Conservation (phyloP, 1,139 yeast species). For the Eremothecium cymbalariae region DNA sequence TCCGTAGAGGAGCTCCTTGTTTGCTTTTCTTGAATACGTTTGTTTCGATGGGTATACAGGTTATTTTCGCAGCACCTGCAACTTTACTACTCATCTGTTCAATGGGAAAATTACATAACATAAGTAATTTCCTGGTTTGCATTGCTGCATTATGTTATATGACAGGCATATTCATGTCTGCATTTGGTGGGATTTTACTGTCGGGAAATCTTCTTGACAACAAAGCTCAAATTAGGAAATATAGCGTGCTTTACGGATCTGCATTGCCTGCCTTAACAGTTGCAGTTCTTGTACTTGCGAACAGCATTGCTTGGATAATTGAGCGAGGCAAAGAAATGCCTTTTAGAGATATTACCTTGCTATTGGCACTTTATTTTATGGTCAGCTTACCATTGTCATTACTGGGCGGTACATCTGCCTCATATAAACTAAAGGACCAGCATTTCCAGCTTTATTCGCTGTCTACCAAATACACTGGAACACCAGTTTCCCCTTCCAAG, state of each 20-base stretch:
- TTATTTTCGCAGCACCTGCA: constrained; percentile 54
- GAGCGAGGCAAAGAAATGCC: constrained; percentile 74
- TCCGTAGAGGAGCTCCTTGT: constrained; percentile 7
- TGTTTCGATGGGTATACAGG: constrained; percentile 70
- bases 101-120: constrained; percentile 49
- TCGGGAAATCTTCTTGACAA: constrained; percentile 15
- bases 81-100: constrained; percentile 52
- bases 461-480: too few species aligned
- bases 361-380: constrained; percentile 50
- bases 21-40: constrained; percentile 39
- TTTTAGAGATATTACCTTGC: constrained; percentile 57
- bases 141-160: constrained; percentile 55
- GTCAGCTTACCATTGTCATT: constrained; percentile 68
- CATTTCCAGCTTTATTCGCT: too few species aligned
- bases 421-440: too few species aligned
- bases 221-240: constrained; percentile 4
- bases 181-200: constrained; percentile 59
- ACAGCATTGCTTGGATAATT: constrained; percentile 67
- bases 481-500: too few species aligned
- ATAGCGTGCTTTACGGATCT: constrained; percentile 50
- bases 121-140: constrained; percentile 59
- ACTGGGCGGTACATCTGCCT: constrained; percentile 61
- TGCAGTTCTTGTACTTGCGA: constrained; percentile 46
- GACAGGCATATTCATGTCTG: constrained; percentile 64
- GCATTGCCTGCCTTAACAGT: constrained; percentile 52